Base-by-base conservation (phyloP, 164 flowering plant genomes). In the Santalum album region DNA sequence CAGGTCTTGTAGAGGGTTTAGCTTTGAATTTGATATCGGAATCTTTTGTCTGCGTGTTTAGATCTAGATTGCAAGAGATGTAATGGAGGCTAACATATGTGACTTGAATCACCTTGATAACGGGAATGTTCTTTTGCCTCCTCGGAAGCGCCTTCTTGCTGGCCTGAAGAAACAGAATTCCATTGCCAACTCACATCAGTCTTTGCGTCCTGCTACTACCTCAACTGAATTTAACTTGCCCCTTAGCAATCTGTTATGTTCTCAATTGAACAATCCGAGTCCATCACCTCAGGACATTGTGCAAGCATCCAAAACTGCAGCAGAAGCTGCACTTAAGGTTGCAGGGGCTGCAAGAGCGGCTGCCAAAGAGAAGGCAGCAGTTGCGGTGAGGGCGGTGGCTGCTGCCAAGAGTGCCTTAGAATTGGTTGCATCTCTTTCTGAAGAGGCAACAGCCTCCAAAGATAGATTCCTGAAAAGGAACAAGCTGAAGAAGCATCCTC, bases 121-220 rank as follows among this genome's bases (percentile, higher is more conserved):
- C n/a, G 74, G 76, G 0, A 87, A 79, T 71, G 76, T 79, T 17
- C 81, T 81, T 59, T 72, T 88, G 65, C 96, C 98, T 39, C 98
- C 96, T 29, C 77, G 95, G 40, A 91, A 91, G 72, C 81, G 96
- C 17, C 77, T 91, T 1, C 86, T 91, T 50, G 95, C 95, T 11
- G 95, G 90, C 53, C 65, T 84, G 68, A 91, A 86, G 74, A 84
- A 70, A 54, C 87, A 79, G 68, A 81, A 49, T 64, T 59, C 67
- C n/a, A 75, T 69, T 65, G 67, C 53, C 32, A 51, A 62, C 18
- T 60, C 65, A 16, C 62, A 52, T 25, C 53, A 59, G 4, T 63
- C 76, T 11, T 57, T 62, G 10, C 51, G 56, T 59, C 54, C 57
- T 59, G 62, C 75, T 25, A 42, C 71, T n/a, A 54, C 64, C 40